A percentile compares a stretch with the other conserved stretches of the same genome.
phyloP scores from a whole-genome alignment of 768 basidiomycete species.

The Xerocomellus chrysenteron region DNA sequence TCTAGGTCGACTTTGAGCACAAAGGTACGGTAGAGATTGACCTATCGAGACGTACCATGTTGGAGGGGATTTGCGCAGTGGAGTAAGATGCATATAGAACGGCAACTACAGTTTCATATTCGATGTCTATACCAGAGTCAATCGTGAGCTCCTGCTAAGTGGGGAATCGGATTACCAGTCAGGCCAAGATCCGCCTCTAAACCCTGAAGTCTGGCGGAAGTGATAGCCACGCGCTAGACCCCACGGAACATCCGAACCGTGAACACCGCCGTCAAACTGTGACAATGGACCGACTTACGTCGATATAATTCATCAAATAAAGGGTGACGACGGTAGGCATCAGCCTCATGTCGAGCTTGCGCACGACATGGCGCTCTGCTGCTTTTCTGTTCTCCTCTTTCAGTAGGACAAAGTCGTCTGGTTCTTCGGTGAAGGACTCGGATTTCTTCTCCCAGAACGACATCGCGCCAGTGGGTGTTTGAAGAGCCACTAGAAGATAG shows the following conservation, averaged over 20 bases:
- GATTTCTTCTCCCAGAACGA: constrained; percentile 7
- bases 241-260: neutral
- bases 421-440: constrained; percentile 5
- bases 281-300: constrained; percentile 9
- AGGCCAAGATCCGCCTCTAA: constrained; percentile 39
- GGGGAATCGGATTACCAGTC: constrained; percentile 19
- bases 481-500: no score
- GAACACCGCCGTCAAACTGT: neutral
- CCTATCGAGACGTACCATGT: constrained; percentile 45
- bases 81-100: constrained; percentile 59
- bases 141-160: neutral
- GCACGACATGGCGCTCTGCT: constrained; percentile 24
- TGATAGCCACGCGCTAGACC: constrained; percentile 37
- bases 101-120: constrained; percentile 53
- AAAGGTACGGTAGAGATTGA: no score
- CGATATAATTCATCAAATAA: constrained; percentile 28
- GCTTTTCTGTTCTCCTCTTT: constrained; percentile 8
- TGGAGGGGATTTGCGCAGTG: constrained; percentile 65
- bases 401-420: constrained; percentile 11
- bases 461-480: constrained; percentile 1
- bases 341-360: constrained; percentile 30
- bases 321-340: constrained; percentile 29
- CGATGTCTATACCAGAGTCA: constrained; percentile 38
- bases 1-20: constrained; percentile 29
- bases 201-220: constrained; percentile 40